Base-by-base conservation (phyloP, 169 alveolate species). In the Sarcocystis neurona region DNA sequence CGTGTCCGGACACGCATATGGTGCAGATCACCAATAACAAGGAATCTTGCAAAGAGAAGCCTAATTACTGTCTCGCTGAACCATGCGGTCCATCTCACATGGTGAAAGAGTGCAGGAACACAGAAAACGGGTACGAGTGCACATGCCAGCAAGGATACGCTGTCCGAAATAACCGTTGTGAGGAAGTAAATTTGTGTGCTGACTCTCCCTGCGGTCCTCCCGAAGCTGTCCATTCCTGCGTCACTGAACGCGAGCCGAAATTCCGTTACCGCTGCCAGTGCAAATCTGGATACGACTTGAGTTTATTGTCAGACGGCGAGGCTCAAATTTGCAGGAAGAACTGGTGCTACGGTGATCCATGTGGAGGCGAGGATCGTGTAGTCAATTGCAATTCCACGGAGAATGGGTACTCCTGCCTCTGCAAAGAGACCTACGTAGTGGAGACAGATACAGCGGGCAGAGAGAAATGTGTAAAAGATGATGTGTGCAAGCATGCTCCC, bases 151-250 rank as follows among this genome's bases (percentile, higher is more conserved):
- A 6, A n/a, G 79, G 79, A 27, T n/a, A 78, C 34, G 43, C 27
- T 5, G 43, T 2, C 86, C 20, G 86, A 44, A 78, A 47, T 4
- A 20, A 47, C 46, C 32, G 79, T 18, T 78, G 86, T 41, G 66
- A 46, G 27, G 46, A 23, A 18, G 46, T 3, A 44, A 47, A 78
- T 30, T 70, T 70, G 30, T 78, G 86, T 15, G 70, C 66, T 5
- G 46, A 30, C 34, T 47, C 46, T 30, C 48, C 27, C 2, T 78
- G 86, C 70, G 86, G 86, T 44, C 32, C 86, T 0, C 86, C 86
- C 1, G 86, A 66, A 1, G 86, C 86, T 2, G 70, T 78, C 12
- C 46, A 47, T 12, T 78, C 72, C 44, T 78, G 72, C 30, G 41
- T 70, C 4, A 43, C 66, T 15, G 80, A 30, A 72, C 18, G 80